Percentiles rank a stretch among this genome's conserved stretches.
Evolutionary conservation across 257 asterid species (phyloP).

Genomic region (Ligustrum vulgare): DNA sequence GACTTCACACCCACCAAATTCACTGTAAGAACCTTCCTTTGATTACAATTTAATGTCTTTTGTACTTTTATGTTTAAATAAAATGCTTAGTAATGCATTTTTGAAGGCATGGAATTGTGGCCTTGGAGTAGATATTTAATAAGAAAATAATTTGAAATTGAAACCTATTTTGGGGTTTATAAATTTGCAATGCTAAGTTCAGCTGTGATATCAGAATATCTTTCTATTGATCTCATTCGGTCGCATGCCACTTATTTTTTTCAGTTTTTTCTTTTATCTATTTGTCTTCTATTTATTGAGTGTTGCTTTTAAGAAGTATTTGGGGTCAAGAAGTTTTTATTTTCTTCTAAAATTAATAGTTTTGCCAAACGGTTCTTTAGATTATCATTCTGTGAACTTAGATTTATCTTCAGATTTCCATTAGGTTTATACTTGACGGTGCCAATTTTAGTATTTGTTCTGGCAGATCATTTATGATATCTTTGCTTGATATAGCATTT

Average conservation of each 20-base stretch:
- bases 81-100: constrained; percentile 2
- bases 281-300: not conserved
- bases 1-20: constrained; percentile 40
- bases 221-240: not conserved
- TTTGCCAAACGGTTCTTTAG: not conserved
- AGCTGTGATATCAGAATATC: not conserved
- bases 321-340: not conserved
- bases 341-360: not conserved
- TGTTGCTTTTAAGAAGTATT: not conserved
- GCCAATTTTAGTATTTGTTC: not conserved
- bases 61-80: not conserved
- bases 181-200: not conserved
- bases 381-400: constrained; percentile 2
- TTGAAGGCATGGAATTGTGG: not conserved
- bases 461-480: not conserved
- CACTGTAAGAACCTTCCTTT: constrained; percentile 35
- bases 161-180: not conserved
- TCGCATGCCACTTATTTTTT: not conserved
- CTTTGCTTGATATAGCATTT: not conserved
- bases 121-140: not conserved
- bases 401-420: not conserved
- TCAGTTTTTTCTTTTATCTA: not conserved
- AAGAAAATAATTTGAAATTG: too few relatives aligned
- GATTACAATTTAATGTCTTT: not conserved
- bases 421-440: not conserved